These are phyloP conservation scores for Coemansia sp. DNA, from an alignment of 192 early-diverging fungal species.

Conservation along the genomic window DNA sequence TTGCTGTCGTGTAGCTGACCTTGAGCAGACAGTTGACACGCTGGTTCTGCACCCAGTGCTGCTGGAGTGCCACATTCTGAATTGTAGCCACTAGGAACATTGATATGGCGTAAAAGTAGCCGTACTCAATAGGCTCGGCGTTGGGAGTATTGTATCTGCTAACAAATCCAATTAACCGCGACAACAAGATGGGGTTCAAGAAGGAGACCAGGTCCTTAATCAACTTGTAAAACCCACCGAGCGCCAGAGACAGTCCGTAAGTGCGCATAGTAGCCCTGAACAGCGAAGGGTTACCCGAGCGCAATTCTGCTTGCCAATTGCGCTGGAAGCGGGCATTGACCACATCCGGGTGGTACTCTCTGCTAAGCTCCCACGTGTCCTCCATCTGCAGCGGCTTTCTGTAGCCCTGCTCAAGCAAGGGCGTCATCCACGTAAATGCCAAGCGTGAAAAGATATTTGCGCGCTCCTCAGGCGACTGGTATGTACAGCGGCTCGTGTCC, in stretches of 20 bases:
- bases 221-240: constrained; percentile 79
- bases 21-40: constrained; percentile 79
- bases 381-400: constrained; percentile 72
- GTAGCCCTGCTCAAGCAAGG: constrained; percentile 77
- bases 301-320: constrained; percentile 74
- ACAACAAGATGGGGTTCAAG: constrained; percentile 80
- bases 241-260: constrained; percentile 70
- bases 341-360: constrained; percentile 61
- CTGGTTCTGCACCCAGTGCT: constrained; percentile 89
- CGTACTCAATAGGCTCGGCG: constrained; percentile 68
- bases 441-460: constrained; percentile 82
- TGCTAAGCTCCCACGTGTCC: constrained; percentile 75
- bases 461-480: constrained; percentile 67
- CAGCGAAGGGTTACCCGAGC: constrained; percentile 66
- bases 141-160: constrained; percentile 58
- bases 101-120: constrained; percentile 74
- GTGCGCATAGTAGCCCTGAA: constrained; percentile 62
- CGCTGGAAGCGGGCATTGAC: constrained; percentile 71
- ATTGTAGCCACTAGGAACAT: constrained; percentile 82
- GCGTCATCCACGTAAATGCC: constrained; percentile 90
- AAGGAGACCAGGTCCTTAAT: constrained; percentile 80
- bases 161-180: constrained; percentile 70
- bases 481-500: neutral
- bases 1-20: constrained; percentile 78
- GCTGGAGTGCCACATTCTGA: constrained; percentile 86